Conservation (phyloP, 371 early-diverging fungal species). For the Apophysomyces trapeziformis region DNA sequence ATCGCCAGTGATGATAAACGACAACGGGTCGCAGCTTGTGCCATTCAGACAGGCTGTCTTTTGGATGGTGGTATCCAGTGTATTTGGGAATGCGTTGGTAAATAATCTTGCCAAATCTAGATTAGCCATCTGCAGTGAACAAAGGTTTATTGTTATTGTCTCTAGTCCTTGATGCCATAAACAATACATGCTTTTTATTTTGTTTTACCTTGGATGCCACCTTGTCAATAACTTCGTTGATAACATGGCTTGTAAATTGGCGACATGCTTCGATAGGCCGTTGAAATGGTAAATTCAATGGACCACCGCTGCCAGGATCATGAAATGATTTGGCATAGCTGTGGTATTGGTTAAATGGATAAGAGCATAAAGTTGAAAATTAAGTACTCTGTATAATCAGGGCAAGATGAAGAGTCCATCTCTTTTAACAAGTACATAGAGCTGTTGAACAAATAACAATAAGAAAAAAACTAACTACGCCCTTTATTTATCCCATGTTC, state of each 20-base stretch:
- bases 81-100: slow-evolving; percentile 60
- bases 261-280: slow-evolving; percentile 48
- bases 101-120: slow-evolving; percentile 58
- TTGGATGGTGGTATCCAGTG: slow-evolving; percentile 64
- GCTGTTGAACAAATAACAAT: background rate
- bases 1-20: slow-evolving; percentile 70
- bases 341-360: slow-evolving; percentile 1
- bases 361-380: background rate
- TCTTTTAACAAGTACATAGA: too few relatives aligned
- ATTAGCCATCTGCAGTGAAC: slow-evolving; percentile 35
- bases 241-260: slow-evolving; percentile 42
- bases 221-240: slow-evolving; percentile 43
- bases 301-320: slow-evolving; percentile 45
- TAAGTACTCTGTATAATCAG: slow-evolving; percentile 31
- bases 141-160: too few relatives aligned
- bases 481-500: background rate
- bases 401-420: slow-evolving; percentile 16
- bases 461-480: background rate
- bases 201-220: slow-evolving; percentile 39
- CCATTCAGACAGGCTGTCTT: slow-evolving; percentile 30
- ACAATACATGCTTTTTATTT: too few relatives aligned
- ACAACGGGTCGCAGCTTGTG: slow-evolving; percentile 40
- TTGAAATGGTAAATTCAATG: slow-evolving; percentile 45
- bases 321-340: slow-evolving; percentile 38
- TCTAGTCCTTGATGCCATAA: too few relatives aligned